Base-by-base conservation (phyloP, 1,284 basidiomycete species). In the Kalmanozyma brasiliensis region DNA sequence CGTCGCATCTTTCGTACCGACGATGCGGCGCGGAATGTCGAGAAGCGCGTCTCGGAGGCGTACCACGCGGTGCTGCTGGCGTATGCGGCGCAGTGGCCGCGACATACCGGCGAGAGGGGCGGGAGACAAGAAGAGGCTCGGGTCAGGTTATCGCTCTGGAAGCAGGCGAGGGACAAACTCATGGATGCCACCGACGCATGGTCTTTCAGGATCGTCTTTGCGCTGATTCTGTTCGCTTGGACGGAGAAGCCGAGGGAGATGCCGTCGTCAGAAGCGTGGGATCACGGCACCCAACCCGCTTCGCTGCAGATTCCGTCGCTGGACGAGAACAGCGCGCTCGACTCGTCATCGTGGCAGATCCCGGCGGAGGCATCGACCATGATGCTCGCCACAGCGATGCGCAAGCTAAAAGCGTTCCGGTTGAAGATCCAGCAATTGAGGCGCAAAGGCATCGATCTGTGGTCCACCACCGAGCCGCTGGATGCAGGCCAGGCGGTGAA, bases 161-260 rank as follows among this genome's bases (percentile, higher is more conserved):
- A 49, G 45, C 53, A 52, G 8, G 57, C 58, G 53, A 49, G 19
- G 9, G 64, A 67, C 23, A 61, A 62, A 42, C 64, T 67, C 7
- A 67, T 67, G 64, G 64, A 61, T 26, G 64, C 58, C 5, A 58
- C 58, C 7, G 64, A 67, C 20, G 64, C 58, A 0, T 62, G 58
- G 58, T 61, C 58, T 2, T 67, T 67, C 49, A 44, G 64, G n/a
- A 58, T 67, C 49, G 51, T 62, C 9, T 67, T 62, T 30, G 64
- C 64, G 22, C 58, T 67, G 33, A 67, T 67, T 23, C 58, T 67
- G n/a, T 67, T 67, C 23, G 64, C 64, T 2, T 67, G 64, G 64
- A 67, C 64, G 29, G 64, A 67, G 30, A 67, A 67, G 30, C 64
- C 64, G 8, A 43, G 51, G 29, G 64, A 67, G 24, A 59, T 67